Base-by-base conservation (phyloP, 1,139 yeast species). In the Lodderomyces orthopsilosis region DNA sequence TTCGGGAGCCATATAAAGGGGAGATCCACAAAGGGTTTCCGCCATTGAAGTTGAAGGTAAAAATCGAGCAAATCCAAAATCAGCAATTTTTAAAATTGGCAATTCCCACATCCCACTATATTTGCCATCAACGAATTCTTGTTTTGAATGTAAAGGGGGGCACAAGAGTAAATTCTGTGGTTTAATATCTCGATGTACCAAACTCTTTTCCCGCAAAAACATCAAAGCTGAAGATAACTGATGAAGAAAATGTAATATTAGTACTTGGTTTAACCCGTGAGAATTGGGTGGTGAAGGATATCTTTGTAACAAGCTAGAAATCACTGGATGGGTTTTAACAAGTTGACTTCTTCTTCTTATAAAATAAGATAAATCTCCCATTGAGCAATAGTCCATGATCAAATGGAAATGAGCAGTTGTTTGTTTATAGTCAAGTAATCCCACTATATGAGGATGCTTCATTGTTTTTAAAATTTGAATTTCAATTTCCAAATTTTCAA, bases 1-100 rank as follows among this genome's bases (percentile, higher is more conserved):
- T 63, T 93, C 98, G 0, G 98, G 98, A 0, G 98, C 98, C 98
- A 93, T 93, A 63, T 94, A 93, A 38, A 93, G 68, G 1, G 98
- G 98, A 9, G 96, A 88, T 1, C 98, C 98, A 71, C 98, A 93
- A 51, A 93, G 70, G 2, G 98, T 93, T 62, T 93, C 98, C 1
- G 98, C 98, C 78, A 94, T 75, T 2, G 96, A 84, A 1, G 96
- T 86, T 38, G 87, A 83, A 8, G 98, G 98, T 51, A 93, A 72
- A 58, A 90, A 87, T 49, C 98, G 75, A 5, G 98, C 98, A 68
- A 93, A 94, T 1, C 98, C 98, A 65, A 93, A 93, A 66, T 93
- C 98, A 14, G 98, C 98, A 48, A 93, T 83, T 61, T 93, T 91
- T 50, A 93, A 73, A 14, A 90, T 77, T 1, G 98, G 98, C 49